Evolutionary conservation across 2,329 filamentous ascomycete species (phyloP), one percentile per base, ranked within the genome.

Genomic region (Helotiales sp.): DNA sequence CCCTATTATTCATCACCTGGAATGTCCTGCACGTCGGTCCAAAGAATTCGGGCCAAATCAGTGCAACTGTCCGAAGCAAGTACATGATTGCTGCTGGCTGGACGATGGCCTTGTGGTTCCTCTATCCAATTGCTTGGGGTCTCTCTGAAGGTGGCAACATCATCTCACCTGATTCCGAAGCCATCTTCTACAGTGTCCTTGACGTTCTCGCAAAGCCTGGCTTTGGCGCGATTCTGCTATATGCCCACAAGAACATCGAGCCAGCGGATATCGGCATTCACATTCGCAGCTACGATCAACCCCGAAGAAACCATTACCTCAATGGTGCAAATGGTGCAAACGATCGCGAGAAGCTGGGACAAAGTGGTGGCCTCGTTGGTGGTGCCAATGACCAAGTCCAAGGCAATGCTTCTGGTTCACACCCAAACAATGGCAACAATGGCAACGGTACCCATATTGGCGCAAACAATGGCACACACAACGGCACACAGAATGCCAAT

Each of bases 111-210:
- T 78, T 91, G 34, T 90, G 88, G 88, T 85, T 87, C 70, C 73
- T 89, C 28, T 91, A 91, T 76, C 89, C 89, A 0, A 83, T 89
- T 68, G 83, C 85, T 24, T 91, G 88, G 87, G 88, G 87, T 64
- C 73, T 90, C 2, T 82, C 79, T 50, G 88, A 91, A 77, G 88
- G 87, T 34, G 88, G 87, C 11, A 91, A 91, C 71, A 78, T 89
- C 69, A 89, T 91, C 60, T 78, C 88, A 1, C 85, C 87, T 0
- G 89, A 92, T 74, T 86, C 85, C 0, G 89, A 92, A 74, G 87
- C 64, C 15, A 79, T 90, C 65, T 90, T 91, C 75, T 92, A 92
- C 74, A 88, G 89, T 49, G 79, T 91, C 2, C 81, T 92, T 0
- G 89, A 92, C 67, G 77, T 91, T 5, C 68, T 90, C 2, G 84